Base-by-base conservation (phyloP, 805 yeast genomes). In the Candida verbasci region DNA sequence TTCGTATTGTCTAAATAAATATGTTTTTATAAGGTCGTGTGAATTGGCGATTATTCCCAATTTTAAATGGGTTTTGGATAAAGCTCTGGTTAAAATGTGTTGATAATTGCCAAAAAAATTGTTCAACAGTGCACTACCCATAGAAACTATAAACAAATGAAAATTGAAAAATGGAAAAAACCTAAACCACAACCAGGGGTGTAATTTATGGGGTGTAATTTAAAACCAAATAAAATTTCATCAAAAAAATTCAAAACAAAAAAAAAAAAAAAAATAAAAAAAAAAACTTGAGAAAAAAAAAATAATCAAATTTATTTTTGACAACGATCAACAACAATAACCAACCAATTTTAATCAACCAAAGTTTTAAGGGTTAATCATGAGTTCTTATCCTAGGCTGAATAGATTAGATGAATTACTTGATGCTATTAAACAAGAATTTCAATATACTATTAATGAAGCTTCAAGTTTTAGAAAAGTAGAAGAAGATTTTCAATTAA, bases 371-470 rank as follows among this genome's bases (percentile, higher is more conserved):
- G n/a, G n/a, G n/a, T 31, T 8, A 3, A 23, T 24, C 25, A 31
- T 31, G 34, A 31, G 25, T 31, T 31, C 34, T 12, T 31, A 31
- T 24, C 34, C 34, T 8, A 31, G 34, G 24, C 34, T 31, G 34
- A 31, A 31, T 24, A 31, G 73, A 35, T 63, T 86, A 53, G 76
- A 79, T 54, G 97, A 91, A 62, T 74, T 91, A 44, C 70, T 91
- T 50, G 97, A 91, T 33, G 96, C 94, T 28, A 81, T 91, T 55
- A 86, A 87, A 62, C 86, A 81, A 56, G 98, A 91, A 68, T 89
- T 89, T 49, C 91, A 86, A 50, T 76, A 76, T 46, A 83, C 89
- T 34, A 74, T 85, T 44, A 79, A 78, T 53, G 97, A 91, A 62
- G 95, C 96, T 11, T 76, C 88, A 35, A 75, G 78, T 45, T 86